Evolutionary conservation across 345 rosid genomes (phyloP).

Genomic region (Eutrema heterophyllum): DNA sequence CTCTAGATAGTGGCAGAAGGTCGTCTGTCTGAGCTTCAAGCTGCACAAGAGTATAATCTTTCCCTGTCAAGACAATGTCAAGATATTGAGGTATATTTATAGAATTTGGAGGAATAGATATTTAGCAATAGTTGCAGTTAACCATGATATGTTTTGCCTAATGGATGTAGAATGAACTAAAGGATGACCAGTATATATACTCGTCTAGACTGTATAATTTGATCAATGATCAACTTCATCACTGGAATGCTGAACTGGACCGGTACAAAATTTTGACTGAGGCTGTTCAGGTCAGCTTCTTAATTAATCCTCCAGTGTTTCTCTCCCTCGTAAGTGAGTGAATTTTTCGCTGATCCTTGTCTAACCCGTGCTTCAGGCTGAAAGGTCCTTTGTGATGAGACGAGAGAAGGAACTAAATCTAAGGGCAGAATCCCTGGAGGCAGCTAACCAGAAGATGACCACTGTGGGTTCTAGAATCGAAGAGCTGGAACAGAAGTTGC

Average conservation of each 20-base stretch:
- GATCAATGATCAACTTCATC: slow-evolving; percentile 78
- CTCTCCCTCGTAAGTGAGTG: slow-evolving; percentile 3
- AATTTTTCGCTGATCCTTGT: slow-evolving; percentile 21
- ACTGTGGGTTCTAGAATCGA: slow-evolving; percentile 53
- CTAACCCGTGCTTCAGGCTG: slow-evolving; percentile 55
- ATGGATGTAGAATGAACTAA: slow-evolving; percentile 57
- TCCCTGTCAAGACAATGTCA: slow-evolving; percentile 64
- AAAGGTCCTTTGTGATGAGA: slow-evolving; percentile 61
- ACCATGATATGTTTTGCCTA: slow-evolving; percentile 17
- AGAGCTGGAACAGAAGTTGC: slow-evolving; percentile 69
- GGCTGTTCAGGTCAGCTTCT: slow-evolving; percentile 61
- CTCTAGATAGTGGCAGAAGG: slow-evolving; percentile 70
- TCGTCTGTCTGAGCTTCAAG: slow-evolving; percentile 82
- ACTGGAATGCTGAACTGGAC: slow-evolving; percentile 70
- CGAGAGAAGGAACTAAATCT: slow-evolving; percentile 74
- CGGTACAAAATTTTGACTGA: slow-evolving; percentile 57
- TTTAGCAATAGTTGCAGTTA: slow-evolving; percentile 4
- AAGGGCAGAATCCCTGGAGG: slow-evolving; percentile 62
- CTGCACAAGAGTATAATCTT: slow-evolving; percentile 60
- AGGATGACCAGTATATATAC: slow-evolving; percentile 71
- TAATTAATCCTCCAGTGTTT: slow-evolving; percentile 18
- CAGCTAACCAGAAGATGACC: slow-evolving; percentile 47
- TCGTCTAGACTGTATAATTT: slow-evolving; percentile 61
- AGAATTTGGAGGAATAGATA: slow-evolving; percentile 6
- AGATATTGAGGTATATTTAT: slow-evolving; percentile 60